Percentiles rank a stretch among this genome's conserved stretches.
These are phyloP conservation scores for Suillus spraguei DNA, from an alignment of 768 basidiomycete genomes.

Conservation along the genomic window DNA sequence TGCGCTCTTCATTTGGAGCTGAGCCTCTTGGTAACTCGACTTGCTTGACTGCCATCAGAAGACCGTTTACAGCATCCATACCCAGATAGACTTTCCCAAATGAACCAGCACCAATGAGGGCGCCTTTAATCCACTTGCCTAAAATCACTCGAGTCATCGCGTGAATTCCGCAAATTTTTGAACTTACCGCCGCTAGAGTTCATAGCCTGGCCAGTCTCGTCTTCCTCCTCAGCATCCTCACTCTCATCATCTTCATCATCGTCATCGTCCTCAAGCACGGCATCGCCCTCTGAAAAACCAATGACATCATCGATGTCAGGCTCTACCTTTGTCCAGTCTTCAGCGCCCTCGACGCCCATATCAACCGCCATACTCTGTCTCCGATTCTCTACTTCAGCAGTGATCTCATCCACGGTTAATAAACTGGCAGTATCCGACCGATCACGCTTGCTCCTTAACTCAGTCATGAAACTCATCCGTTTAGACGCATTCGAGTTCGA, in stretches of 20 bases:
- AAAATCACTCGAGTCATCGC: conserved; percentile 21
- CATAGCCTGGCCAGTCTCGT: conserved; percentile 52
- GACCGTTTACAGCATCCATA: conserved; percentile 88
- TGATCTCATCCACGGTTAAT: conserved; percentile 97
- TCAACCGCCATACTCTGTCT: conserved; percentile 52
- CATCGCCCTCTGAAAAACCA: conserved; percentile 46
- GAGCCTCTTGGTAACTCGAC: conserved; percentile 88
- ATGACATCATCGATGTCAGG: conserved; percentile 50
- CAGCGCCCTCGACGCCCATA: conserved; percentile 49
- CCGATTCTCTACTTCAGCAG: conserved; percentile 84
- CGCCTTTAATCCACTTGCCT: conserved; percentile 97
- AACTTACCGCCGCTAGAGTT: conserved; percentile 55
- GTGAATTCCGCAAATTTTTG: conserved; percentile 2
- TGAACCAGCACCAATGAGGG: conserved; percentile 92
- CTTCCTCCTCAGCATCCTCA: conserved; percentile 47
- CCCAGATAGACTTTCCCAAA: conserved; percentile 96
- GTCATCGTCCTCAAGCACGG: conserved; percentile 51
- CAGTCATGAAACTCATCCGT: conserved; percentile 81
- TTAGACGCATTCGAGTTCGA: conserved; percentile 53
- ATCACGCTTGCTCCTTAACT: conserved; percentile 80
- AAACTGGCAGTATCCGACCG: conserved; percentile 87
- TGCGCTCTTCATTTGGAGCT: conserved; percentile 87
- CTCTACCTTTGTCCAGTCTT: conserved; percentile 79
- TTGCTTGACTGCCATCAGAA: conserved; percentile 98
- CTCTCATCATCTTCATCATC: conserved; percentile 45